These are phyloP conservation scores for Aspergillus calidoustus DNA, from an alignment of 2,329 filamentous ascomycete genomes.

Conservation along the genomic window DNA sequence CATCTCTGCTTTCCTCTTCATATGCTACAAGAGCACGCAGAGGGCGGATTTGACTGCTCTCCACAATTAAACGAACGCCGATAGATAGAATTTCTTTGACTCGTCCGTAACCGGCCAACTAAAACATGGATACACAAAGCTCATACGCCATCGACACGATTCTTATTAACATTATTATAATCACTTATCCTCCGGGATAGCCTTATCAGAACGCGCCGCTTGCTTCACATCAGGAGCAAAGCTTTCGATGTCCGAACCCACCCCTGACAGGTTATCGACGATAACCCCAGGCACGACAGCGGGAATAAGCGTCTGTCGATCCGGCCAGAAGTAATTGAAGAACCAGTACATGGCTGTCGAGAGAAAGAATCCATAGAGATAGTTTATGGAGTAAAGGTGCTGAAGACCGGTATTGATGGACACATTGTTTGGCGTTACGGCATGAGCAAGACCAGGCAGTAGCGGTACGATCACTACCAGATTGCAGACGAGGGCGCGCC, in stretches of 20 bases:
- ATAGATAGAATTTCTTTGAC: no score
- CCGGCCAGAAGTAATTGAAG: slow-evolving; percentile 8
- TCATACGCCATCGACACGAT: no score
- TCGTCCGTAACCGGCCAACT: no score
- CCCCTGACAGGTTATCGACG: neutral
- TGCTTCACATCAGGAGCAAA: neutral
- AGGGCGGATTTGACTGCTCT: no score
- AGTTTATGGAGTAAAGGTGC: slow-evolving; percentile 7
- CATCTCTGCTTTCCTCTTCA: no score
- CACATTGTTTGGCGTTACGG: slow-evolving; percentile 4
- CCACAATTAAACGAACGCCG: no score
- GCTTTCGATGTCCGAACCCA: neutral
- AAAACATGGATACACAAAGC: no score
- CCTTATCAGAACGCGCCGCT: neutral
- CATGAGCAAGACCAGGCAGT: neutral
- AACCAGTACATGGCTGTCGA: neutral
- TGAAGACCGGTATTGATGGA: slow-evolving; percentile 6
- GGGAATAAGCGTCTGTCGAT: neutral
- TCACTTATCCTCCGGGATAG: no score
- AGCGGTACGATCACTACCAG: neutral
- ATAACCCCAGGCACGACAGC: slow-evolving; percentile 1
- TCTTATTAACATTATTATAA: no score
- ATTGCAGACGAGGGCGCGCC: slow-evolving; percentile 1
- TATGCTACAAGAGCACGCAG: no score
- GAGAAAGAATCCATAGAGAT: slow-evolving; percentile 6